These are phyloP conservation scores for Asterionellopsis glacialis DNA, from an alignment of 108 stramenopile genomes.

Conservation along the genomic window DNA sequence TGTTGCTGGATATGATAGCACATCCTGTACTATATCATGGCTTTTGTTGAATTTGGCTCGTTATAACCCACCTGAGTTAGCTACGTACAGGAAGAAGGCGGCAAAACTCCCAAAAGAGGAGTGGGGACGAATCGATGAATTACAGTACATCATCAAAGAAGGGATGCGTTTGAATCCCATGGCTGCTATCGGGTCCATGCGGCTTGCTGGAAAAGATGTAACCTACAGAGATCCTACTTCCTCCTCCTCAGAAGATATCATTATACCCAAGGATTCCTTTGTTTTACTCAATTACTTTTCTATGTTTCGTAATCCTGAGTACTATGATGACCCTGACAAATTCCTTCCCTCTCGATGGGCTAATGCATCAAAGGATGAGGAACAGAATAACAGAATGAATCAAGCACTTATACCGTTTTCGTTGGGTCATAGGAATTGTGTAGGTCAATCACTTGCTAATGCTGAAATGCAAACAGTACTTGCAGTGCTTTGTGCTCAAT, in stretches of 20 bases:
- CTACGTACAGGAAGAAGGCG: background rate
- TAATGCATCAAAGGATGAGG: conserved; percentile 18
- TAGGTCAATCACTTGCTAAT: conserved; percentile 37
- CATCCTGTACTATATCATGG: conserved; percentile 36
- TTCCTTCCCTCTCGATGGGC: conserved; percentile 44
- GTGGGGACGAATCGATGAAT: too few species aligned
- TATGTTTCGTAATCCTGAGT: conserved; percentile 19
- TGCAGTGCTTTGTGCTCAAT: conserved; percentile 26
- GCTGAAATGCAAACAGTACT: conserved; percentile 40
- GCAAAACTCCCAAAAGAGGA: background rate
- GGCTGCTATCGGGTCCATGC: conserved; percentile 24
- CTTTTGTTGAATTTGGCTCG: conserved; percentile 5
- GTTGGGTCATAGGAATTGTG: conserved; percentile 34
- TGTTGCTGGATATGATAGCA: conserved; percentile 44
- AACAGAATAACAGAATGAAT: conserved; percentile 6
- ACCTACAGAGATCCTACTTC: conserved; percentile 4
- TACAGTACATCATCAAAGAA: conserved; percentile 26
- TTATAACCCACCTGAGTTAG: background rate
- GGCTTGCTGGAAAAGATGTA: conserved; percentile 19
- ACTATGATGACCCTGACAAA: conserved; percentile 34
- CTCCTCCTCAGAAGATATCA: background rate
- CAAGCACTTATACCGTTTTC: conserved; percentile 35
- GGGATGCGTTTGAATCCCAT: conserved; percentile 35
- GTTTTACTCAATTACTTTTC: conserved; percentile 21
- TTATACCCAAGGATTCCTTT: conserved; percentile 36